Evolutionary conservation across 139 green algal genomes (phyloP).

Genomic region (Chlorella sp.): DNA sequence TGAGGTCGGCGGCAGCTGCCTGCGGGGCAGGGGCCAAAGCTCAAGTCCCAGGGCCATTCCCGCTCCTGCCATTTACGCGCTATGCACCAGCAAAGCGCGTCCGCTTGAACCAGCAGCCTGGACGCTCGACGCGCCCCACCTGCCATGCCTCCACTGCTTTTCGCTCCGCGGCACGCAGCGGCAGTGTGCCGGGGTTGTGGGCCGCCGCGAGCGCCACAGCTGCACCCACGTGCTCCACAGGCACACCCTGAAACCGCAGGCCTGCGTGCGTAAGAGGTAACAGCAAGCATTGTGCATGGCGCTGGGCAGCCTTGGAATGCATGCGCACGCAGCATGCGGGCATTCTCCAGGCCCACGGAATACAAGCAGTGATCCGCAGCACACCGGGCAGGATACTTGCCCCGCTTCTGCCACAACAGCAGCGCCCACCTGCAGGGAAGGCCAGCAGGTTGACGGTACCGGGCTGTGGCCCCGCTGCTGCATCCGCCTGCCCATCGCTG

Average conservation of each 20-base stretch:
- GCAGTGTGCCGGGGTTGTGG: background rate
- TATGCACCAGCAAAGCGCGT: background rate
- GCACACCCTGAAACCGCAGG: slow-evolving; percentile 18
- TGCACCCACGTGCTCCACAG: slow-evolving; percentile 9
- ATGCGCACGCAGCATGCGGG: background rate
- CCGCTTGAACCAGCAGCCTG: too few relatives aligned
- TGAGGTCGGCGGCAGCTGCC: background rate
- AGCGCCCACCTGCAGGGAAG: slow-evolving; percentile 46
- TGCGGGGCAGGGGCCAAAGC: background rate
- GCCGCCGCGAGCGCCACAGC: slow-evolving; percentile 11
- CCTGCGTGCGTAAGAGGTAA: background rate
- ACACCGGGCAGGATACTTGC: too few relatives aligned
- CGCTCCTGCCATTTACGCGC: too few relatives aligned
- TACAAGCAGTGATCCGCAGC: background rate
- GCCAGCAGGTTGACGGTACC: slow-evolving; percentile 40
- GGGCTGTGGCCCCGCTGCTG: background rate
- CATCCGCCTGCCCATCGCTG: background rate
- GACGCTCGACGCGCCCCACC: background rate
- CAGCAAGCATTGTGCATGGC: background rate
- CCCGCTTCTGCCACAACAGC: too few relatives aligned
- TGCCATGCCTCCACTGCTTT: background rate
- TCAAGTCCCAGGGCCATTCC: background rate
- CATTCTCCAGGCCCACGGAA: too few relatives aligned
- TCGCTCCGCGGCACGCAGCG: background rate
- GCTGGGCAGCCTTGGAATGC: background rate